Conservation (phyloP, 495 filamentous ascomycete genomes). For the Neohortaea acidophila region DNA sequence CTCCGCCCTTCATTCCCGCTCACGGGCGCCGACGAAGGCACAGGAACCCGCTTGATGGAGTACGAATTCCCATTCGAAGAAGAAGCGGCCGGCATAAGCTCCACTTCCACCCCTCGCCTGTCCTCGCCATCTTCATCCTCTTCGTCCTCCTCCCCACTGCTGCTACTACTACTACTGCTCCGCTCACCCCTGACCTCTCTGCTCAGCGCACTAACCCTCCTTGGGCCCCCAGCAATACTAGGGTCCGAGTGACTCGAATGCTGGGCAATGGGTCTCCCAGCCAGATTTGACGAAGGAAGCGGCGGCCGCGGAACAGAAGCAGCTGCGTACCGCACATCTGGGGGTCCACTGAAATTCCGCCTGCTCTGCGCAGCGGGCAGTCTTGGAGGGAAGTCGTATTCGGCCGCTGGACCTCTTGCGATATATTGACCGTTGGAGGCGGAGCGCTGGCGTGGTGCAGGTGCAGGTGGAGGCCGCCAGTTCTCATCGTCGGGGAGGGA, state of each 20-base stretch:
- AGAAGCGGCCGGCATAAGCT: slow-evolving; percentile 18
- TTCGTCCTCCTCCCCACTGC: slow-evolving; percentile 17
- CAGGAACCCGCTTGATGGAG: slow-evolving; percentile 5
- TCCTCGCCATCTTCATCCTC: no score
- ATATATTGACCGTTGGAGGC: slow-evolving; percentile 13
- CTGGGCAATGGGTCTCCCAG: slow-evolving; percentile 1
- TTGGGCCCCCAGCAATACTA: neutral
- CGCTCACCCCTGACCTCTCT: slow-evolving; percentile 8
- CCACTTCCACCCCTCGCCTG: slow-evolving; percentile 21
- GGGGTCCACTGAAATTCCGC: slow-evolving; percentile 11
- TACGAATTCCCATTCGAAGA: slow-evolving; percentile 6
- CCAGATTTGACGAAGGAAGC: slow-evolving; percentile 2
- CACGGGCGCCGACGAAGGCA: neutral
- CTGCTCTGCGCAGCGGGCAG: slow-evolving; percentile 16
- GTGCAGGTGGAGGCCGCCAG: slow-evolving; percentile 7
- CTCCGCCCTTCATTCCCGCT: slow-evolving; percentile 6
- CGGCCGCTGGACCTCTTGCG: slow-evolving; percentile 12
- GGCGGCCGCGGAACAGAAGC: neutral
- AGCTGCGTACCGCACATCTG: slow-evolving; percentile 17
- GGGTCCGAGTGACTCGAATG: slow-evolving; percentile 22
- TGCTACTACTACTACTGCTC: slow-evolving; percentile 14
- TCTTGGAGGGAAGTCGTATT: slow-evolving; percentile 16
- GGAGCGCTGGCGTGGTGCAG: slow-evolving; percentile 13
- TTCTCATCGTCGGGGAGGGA: slow-evolving; percentile 19
- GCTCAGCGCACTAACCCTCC: slow-evolving; percentile 10